Conservation (phyloP, 192 early-diverging fungal species). For the Linnemannia elongata region DNA sequence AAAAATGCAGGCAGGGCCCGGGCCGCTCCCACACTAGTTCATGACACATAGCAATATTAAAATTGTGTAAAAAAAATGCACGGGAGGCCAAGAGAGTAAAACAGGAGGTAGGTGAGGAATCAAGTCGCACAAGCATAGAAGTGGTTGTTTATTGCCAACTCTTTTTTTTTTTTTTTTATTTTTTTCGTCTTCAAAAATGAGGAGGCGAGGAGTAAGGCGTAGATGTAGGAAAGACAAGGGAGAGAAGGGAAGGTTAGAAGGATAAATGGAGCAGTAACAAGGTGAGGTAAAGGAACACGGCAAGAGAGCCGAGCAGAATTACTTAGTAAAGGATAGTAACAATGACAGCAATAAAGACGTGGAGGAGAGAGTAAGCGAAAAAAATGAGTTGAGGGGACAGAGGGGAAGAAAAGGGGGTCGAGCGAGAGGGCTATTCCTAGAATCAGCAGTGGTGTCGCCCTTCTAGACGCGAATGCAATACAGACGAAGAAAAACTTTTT, state of each 20-base stretch:
- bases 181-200: neutral
- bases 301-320: neutral
- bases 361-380: neutral
- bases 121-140: neutral
- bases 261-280: neutral
- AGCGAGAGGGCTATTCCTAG: neutral
- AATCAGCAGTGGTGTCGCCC: neutral
- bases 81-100: neutral
- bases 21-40: neutral
- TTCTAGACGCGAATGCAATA: too few relatives aligned
- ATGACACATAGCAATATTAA: neutral
- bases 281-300: neutral
- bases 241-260: neutral
- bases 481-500: too few relatives aligned
- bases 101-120: neutral
- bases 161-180: neutral
- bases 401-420: too few relatives aligned
- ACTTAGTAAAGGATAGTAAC: neutral
- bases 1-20: too few relatives aligned
- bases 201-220: neutral
- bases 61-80: neutral
- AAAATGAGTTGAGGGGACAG: neutral
- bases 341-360: neutral
- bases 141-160: neutral
- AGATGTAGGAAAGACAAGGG: neutral